A percentile compares a stretch with the other conserved stretches of the same genome.
Conservation (phyloP, 2,329 filamentous ascomycete species). For the Trichophyton mentagrophytes region DNA sequence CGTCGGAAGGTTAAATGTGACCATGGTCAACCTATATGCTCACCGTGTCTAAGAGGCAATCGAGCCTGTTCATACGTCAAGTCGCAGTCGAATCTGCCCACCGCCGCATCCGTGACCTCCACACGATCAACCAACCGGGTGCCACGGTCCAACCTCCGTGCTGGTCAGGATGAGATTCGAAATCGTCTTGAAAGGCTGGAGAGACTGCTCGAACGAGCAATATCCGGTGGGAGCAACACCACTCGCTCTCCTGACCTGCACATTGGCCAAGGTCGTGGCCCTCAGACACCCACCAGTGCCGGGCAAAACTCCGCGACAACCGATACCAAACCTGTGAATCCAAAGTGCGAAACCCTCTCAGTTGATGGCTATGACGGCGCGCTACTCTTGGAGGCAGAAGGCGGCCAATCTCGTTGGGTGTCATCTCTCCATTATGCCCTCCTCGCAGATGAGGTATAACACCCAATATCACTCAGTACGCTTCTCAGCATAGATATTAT, state of each 20-base stretch:
- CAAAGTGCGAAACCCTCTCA: neutral
- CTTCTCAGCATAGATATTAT: no score
- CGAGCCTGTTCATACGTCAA: neutral
- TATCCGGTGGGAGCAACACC: neutral
- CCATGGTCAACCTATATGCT: neutral
- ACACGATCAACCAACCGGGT: neutral
- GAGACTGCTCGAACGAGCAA: constrained; percentile 8
- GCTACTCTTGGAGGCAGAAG: constrained; percentile 8
- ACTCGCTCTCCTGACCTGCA: neutral
- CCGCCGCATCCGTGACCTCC: neutral
- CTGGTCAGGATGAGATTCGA: constrained; percentile 8
- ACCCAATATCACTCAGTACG: neutral
- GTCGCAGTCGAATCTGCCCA: neutral
- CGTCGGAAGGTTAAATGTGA: constrained; percentile 2
- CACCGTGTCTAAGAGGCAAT: neutral
- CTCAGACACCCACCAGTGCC: neutral
- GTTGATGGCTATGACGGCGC: constrained; percentile 11
- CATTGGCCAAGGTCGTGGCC: neutral
- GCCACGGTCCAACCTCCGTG: neutral
- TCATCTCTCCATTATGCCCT: constrained; percentile 12
- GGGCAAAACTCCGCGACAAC: neutral
- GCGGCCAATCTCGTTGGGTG: constrained; percentile 10
- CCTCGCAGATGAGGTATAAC: constrained; percentile 10
- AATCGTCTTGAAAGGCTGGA: constrained; percentile 8
- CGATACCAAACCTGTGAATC: neutral